Base-by-base conservation (phyloP, 129 eudicot species). In the Tagetes erecta region DNA sequence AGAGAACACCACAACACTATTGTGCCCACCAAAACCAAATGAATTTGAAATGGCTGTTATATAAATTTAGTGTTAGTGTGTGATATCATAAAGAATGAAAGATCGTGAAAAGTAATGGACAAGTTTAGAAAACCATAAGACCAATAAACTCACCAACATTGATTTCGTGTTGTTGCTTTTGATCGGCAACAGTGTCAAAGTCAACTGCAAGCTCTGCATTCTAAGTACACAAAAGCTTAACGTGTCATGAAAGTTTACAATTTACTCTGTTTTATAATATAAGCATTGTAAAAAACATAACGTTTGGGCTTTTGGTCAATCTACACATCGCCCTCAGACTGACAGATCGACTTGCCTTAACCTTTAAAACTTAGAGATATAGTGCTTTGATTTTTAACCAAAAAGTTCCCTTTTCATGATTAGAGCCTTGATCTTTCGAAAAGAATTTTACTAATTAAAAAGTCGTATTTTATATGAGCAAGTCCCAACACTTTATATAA, bases 11-110 rank as follows among this genome's bases (percentile, higher is more conserved):
- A 87, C 96, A 10, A 92, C 96, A 0, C 96, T 89, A 82, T 92
- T 89, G 87, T 86, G 96, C 31, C 98, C 95, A 5, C 96, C 95
- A 72, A 92, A 89, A 50, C 98, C 96, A 64, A 91, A 91, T 67
- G 97, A 91, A 82, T 91, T 91, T 78, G 95, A 92, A 68, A 92
- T 91, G 41, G 87, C 97, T 91, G 92, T 62, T 87, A 82, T 39
- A 68, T 10, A 35, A 40, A 8, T 72, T 14, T 8, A 50, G 27
- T 20, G 59, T 33, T 11, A 27, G 42, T 72, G 13, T 39, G 78
- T 57, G 5, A 70, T 31, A 34, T 36, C 31, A 27, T 20, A 37
- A 20, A 31, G 5, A n/a, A 38, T 30, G 6, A 51, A 3, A 3
- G 8, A 57, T 3, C 50, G 2, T 55, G 14, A 55, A 20, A 3